These are phyloP conservation scores for Hirschioporus abietinus DNA, from an alignment of 768 basidiomycete genomes.

Conservation along the genomic window DNA sequence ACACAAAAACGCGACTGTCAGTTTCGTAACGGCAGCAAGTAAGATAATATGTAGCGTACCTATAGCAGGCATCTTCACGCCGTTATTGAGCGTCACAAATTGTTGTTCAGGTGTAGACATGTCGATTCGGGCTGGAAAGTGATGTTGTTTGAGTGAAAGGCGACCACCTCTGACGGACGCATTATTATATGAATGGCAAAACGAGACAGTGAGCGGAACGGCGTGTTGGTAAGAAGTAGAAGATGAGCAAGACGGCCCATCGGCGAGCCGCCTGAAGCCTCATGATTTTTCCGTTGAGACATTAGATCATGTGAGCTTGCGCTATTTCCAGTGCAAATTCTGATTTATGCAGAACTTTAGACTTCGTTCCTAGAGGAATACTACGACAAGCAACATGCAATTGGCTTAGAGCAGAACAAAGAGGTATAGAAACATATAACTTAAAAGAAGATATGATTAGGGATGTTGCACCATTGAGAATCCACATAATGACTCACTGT, in stretches of 20 bases:
- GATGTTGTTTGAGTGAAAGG: neutral
- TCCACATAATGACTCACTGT: no score
- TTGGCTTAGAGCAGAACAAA: no score
- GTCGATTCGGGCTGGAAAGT: neutral
- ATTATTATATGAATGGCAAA: neutral
- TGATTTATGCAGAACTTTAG: neutral
- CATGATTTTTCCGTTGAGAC: neutral
- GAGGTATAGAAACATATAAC: no score
- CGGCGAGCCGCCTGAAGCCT: neutral
- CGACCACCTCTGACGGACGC: neutral
- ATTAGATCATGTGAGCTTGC: neutral
- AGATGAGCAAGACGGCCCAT: neutral
- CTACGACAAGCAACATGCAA: no score
- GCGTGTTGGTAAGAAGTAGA: neutral
- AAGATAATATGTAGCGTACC: conserved; percentile 15
- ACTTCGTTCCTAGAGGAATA: neutral
- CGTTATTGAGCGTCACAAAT: conserved; percentile 26
- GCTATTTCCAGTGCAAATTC: neutral
- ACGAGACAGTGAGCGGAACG: neutral
- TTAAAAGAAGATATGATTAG: no score
- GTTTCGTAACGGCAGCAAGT: neutral
- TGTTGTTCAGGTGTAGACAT: conserved; percentile 3
- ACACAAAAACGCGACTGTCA: neutral
- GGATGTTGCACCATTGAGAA: no score
- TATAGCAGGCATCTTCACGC: conserved; percentile 29